Conservation (phyloP, 1,139 yeast species). For the Suhomyces bokatorum region DNA sequence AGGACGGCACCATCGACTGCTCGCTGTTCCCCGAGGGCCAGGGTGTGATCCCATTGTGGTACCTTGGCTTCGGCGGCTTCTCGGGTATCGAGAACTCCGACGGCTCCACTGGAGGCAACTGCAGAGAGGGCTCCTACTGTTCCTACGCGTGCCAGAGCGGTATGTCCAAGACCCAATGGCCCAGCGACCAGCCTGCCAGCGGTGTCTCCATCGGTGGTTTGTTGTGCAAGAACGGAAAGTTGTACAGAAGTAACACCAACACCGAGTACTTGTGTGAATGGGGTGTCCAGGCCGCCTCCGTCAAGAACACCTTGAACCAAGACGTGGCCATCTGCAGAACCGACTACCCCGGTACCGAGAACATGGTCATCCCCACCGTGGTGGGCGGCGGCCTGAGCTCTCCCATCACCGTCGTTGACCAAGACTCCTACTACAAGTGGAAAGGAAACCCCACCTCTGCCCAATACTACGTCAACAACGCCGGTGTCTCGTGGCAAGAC, state of each 20-base stretch:
- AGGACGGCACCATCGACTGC: slow-evolving; percentile 81
- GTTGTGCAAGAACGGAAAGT: slow-evolving; percentile 72
- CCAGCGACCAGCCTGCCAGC: slow-evolving; percentile 73
- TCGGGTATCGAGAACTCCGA: slow-evolving; percentile 68
- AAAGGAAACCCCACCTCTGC: slow-evolving; percentile 81
- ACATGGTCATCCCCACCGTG: slow-evolving; percentile 91
- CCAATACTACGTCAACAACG: slow-evolving; percentile 95
- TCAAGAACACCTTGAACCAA: slow-evolving; percentile 61
- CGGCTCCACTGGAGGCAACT: slow-evolving; percentile 62
- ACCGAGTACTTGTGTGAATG: slow-evolving; percentile 74
- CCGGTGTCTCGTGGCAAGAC: slow-evolving; percentile 84
- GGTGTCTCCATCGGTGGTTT: slow-evolving; percentile 95
- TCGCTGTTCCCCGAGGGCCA: slow-evolving; percentile 81
- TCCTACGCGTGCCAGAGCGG: slow-evolving; percentile 97
- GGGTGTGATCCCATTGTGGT: slow-evolving; percentile 84
- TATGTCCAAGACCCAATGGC: slow-evolving; percentile 98
- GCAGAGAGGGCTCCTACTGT: slow-evolving; percentile 89
- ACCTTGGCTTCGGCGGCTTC: slow-evolving; percentile 89
- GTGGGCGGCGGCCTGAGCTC: slow-evolving; percentile 65
- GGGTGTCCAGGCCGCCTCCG: slow-evolving; percentile 72
- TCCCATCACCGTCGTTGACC: slow-evolving; percentile 78
- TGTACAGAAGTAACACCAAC: slow-evolving; percentile 72
- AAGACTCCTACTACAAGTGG: slow-evolving; percentile 78
- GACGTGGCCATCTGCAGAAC: slow-evolving; percentile 92
- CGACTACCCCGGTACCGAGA: slow-evolving; percentile 98